Base-by-base conservation (phyloP, 2,329 filamentous ascomycete genomes). In the Herpotrichia juniperi region DNA sequence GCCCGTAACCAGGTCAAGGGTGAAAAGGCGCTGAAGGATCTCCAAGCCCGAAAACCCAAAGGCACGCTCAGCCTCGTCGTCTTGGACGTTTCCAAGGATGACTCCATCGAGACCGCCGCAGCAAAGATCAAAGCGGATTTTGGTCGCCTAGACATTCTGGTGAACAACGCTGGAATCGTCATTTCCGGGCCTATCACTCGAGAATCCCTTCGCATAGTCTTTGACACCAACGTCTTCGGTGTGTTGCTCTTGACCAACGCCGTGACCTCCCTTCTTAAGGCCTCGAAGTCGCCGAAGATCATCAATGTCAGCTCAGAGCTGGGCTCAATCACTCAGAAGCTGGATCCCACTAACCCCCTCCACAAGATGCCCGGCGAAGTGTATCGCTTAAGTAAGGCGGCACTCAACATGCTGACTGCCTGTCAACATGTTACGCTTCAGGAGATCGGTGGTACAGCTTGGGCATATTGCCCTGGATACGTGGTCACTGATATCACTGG, bases 91-190 rank as follows among this genome's bases (percentile, higher is more conserved):
- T 64, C 65, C 5, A 47, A 61, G 32, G 69, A 75, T 37, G 49
- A 56, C 0, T 71, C 71, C 2, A 74, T 76, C 39, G 52, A 61
- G 26, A 62, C 68, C 1, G 69, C 72, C 7, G 64, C 67, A 28
- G 66, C 71, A 50, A 65, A 64, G 24, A 56, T 74, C 17, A 61
- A 57, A 51, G 32, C 62, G 10, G 61, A 66, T 4, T 69, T 60
- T 25, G 61, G 58, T 26, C 61, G 53, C 12, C 82, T 96, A 64
- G 90, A 96, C 75, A 89, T 96, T 50, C 77, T 96, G 32, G 77
- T 96, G 78, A 96, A 96, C 81, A 96, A 96, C 72, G 91, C 91
- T 25, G 91, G 90, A n/a, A 74, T 83, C 19, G 12, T 19, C 9
- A 53, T 64, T 30, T 11, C 37, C 19, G n/a, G 9, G 28, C 9